These are phyloP conservation scores for Corylus americana DNA, from an alignment of 306 rosid species.

Conservation along the genomic window DNA sequence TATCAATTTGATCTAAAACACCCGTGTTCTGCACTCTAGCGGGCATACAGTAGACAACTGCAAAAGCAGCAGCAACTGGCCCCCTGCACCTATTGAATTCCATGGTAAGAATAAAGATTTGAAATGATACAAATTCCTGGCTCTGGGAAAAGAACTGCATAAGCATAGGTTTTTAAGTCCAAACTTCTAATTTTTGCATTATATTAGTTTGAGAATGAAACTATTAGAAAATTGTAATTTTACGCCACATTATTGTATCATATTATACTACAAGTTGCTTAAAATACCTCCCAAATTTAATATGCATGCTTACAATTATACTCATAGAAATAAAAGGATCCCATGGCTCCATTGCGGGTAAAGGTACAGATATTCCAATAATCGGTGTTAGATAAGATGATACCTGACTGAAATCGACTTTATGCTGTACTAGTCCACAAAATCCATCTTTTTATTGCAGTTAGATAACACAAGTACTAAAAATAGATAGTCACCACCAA, in stretches of 20 bases:
- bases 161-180: neutral
- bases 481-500: too few species aligned
- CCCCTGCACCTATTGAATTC: neutral
- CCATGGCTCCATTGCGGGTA: too few species aligned
- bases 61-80: neutral
- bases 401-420: too few species aligned
- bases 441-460: too few species aligned
- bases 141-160: neutral
- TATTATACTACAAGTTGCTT: neutral
- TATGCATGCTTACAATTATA: neutral
- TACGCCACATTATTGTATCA: too few species aligned
- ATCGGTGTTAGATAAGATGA: too few species aligned
- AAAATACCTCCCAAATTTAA: neutral
- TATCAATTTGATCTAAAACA: too few species aligned
- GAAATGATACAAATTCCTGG: neutral
- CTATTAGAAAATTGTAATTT: neutral
- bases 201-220: neutral
- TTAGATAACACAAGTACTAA: too few species aligned
- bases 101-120: neutral
- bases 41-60: neutral
- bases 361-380: too few species aligned
- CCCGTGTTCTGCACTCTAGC: neutral
- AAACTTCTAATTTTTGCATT: neutral
- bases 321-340: too few species aligned
- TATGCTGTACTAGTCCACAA: too few species aligned